Conservation (phyloP, 179 eudicot genomes). For the Spinacia oleracea region DNA sequence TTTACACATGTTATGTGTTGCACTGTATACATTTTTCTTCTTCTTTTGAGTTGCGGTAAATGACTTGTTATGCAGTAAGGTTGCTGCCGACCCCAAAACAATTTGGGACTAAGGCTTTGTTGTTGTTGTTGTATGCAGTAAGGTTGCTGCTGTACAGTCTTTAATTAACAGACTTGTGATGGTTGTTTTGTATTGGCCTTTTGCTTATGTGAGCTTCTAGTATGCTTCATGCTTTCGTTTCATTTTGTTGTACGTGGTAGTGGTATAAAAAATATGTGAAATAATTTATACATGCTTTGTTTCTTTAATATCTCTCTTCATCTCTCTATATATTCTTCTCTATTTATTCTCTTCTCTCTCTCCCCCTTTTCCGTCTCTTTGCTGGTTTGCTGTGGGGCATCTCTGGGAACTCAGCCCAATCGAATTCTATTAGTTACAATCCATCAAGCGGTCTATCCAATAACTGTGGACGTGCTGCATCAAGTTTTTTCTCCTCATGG, state of each 20-base stretch:
- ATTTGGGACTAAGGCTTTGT: too few species aligned
- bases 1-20: background rate
- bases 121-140: too few species aligned
- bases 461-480: constrained; percentile 99
- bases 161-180: background rate
- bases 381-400: constrained; percentile 49
- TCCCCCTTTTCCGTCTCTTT: constrained; percentile 42
- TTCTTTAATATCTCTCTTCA: constrained; percentile 38
- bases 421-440: constrained; percentile 97
- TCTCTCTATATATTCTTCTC: constrained; percentile 44
- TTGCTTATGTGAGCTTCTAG: constrained; percentile 7
- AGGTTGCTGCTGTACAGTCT: background rate
- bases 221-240: background rate
- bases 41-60: background rate
- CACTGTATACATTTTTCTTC: too few species aligned
- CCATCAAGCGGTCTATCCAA: constrained; percentile 92
- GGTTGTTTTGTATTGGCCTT: background rate
- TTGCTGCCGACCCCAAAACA: too few species aligned
- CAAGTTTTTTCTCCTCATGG: constrained; percentile 86
- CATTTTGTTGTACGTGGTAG: constrained; percentile 8
- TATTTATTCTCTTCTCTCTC: constrained; percentile 44
- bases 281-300: constrained; percentile 13
- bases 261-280: background rate
- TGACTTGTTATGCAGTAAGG: background rate
- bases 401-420: constrained; percentile 83